Percentiles rank a stretch among this genome's conserved stretches.
phyloP scores from a whole-genome alignment of 306 rosid species.

The Pyrus bretschneideri region DNA sequence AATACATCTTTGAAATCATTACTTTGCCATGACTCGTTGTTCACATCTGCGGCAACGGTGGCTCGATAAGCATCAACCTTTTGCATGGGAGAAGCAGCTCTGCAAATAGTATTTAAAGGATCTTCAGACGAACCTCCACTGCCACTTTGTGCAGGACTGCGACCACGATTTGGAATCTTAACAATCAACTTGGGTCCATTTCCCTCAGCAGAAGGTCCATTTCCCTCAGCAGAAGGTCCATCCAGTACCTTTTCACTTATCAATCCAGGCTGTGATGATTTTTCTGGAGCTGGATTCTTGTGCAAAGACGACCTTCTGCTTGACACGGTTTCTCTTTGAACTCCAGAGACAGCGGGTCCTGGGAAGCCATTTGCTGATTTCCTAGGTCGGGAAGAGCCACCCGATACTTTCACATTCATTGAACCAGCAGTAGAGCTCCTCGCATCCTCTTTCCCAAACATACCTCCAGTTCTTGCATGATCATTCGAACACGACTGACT shows the following conservation, averaged over 20 bases:
- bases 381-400: slow-evolving; percentile 52
- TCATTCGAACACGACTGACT: slow-evolving; percentile 83
- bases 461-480: slow-evolving; percentile 52
- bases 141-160: slow-evolving; percentile 63
- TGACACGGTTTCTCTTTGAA: slow-evolving; percentile 44
- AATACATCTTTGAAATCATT: slow-evolving; percentile 36
- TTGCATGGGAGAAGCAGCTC: slow-evolving; percentile 52
- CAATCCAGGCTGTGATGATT: slow-evolving; percentile 28
- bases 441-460: slow-evolving; percentile 62
- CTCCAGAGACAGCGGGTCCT: slow-evolving; percentile 44
- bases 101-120: slow-evolving; percentile 33
- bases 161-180: slow-evolving; percentile 57
- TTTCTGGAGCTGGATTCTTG: slow-evolving; percentile 42
- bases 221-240: slow-evolving; percentile 42
- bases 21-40: slow-evolving; percentile 44
- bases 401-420: slow-evolving; percentile 32
- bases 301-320: slow-evolving; percentile 16
- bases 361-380: slow-evolving; percentile 63
- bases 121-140: slow-evolving; percentile 61
- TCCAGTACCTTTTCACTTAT: slow-evolving; percentile 49
- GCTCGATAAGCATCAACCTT: slow-evolving; percentile 43
- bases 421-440: slow-evolving; percentile 81
- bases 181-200: slow-evolving; percentile 54
- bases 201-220: slow-evolving; percentile 41
- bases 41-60: slow-evolving; percentile 32